These are phyloP conservation scores for Chlamydomonas urium DNA, from an alignment of 139 green algal species.

Conservation along the genomic window DNA sequence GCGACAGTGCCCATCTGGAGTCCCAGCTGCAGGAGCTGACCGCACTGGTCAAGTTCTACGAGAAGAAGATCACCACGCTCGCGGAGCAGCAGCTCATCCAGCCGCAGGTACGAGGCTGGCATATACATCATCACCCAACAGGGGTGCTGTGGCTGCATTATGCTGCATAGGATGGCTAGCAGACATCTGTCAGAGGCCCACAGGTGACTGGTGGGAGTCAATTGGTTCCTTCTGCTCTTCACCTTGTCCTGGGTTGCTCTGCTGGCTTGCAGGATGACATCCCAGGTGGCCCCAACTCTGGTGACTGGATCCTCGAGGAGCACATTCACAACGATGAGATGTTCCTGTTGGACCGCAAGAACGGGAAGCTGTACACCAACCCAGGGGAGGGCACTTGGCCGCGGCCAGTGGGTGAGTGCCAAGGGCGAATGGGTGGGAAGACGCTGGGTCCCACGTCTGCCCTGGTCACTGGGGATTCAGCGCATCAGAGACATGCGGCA, in stretches of 20 bases:
- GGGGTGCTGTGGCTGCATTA: no score
- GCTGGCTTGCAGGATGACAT: conserved; percentile 1
- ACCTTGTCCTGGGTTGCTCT: no score
- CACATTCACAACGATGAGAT: conserved; percentile 34
- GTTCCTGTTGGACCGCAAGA: conserved; percentile 44
- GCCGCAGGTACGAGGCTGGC: conserved; percentile 6
- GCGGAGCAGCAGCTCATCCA: conserved; percentile 26
- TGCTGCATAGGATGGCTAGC: no score
- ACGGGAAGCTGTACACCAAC: conserved; percentile 39
- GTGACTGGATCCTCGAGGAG: conserved; percentile 51
- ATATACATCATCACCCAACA: no score
- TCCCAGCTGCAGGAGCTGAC: conserved; percentile 40
- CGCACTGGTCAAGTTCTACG: conserved; percentile 44
- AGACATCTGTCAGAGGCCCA: no score
- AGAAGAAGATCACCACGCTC: conserved; percentile 34
- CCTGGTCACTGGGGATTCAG: no score
- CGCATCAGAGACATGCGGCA: no score
- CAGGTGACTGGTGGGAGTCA: no score
- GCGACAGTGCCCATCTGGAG: conserved; percentile 11
- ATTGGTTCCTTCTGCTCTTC: no score
- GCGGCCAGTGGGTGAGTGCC: conserved; percentile 35
- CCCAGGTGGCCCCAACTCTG: conserved; percentile 5
- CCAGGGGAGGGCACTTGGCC: conserved; percentile 34
- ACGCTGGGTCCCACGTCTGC: no score
- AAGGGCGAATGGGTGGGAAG: no score